phyloP scores from a whole-genome alignment of 345 rosid species.

The Pugionium dolabratum region DNA sequence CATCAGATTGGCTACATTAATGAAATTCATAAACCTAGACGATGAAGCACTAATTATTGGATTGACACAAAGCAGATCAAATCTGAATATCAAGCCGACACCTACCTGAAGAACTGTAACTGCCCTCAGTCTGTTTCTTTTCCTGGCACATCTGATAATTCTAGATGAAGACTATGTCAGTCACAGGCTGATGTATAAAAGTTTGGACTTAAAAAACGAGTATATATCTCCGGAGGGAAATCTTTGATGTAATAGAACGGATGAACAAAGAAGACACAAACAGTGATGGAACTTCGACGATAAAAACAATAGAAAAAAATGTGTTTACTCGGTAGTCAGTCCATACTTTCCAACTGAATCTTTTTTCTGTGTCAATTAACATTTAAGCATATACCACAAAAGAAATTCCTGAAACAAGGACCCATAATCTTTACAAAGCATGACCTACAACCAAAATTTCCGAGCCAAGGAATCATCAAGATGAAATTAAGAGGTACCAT shows the following conservation, averaged over 20 bases:
- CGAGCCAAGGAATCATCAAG: background rate
- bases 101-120: slow-evolving; percentile 53
- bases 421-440: slow-evolving; percentile 8
- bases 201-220: background rate
- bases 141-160: slow-evolving; percentile 45
- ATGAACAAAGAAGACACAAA: background rate
- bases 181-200: background rate
- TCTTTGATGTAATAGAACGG: background rate
- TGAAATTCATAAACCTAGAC: background rate
- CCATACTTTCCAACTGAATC: background rate
- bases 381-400: background rate
- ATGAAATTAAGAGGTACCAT: slow-evolving; percentile 9
- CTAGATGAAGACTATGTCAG: slow-evolving; percentile 27
- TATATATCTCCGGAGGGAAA: background rate
- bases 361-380: background rate
- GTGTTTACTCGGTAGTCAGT: background rate
- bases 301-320: background rate
- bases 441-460: slow-evolving; percentile 3
- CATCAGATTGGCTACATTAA: slow-evolving; percentile 17
- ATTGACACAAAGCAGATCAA: slow-evolving; percentile 1
- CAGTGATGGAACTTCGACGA: background rate
- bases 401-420: slow-evolving; percentile 12
- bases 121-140: slow-evolving; percentile 35
- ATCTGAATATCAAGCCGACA: slow-evolving; percentile 20
- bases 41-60: slow-evolving; percentile 2